A percentile compares a stretch with the other conserved stretches of the same genome.
Evolutionary conservation across 805 yeast species (phyloP).

Genomic region (Ogataea degrootiae): DNA sequence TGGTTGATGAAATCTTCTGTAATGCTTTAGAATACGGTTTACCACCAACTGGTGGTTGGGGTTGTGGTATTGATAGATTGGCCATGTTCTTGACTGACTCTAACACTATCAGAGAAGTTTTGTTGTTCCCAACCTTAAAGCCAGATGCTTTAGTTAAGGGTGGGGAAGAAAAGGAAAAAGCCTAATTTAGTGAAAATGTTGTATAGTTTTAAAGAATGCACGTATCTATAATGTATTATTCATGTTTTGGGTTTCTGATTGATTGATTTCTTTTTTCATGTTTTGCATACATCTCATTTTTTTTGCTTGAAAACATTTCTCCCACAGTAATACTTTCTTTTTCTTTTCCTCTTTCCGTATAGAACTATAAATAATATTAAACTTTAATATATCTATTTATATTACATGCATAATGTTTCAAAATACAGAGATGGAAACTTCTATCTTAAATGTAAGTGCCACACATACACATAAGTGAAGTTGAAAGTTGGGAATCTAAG

Average conservation of each 20-base stretch:
- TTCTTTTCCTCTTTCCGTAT: too few relatives aligned
- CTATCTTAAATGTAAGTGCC: too few relatives aligned
- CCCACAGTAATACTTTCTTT: too few relatives aligned
- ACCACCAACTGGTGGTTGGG: slow-evolving; percentile 99
- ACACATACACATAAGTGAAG: too few relatives aligned
- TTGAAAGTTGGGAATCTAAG: too few relatives aligned
- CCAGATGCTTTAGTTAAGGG: slow-evolving; percentile 61
- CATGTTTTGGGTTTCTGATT: background rate
- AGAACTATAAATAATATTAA: too few relatives aligned
- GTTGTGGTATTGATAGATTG: slow-evolving; percentile 97
- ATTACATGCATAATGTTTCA: too few relatives aligned
- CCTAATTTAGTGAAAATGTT: slow-evolving; percentile 1
- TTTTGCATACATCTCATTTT: background rate
- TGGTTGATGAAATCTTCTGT: slow-evolving; percentile 94
- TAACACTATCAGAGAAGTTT: slow-evolving; percentile 94
- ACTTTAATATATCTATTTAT: too few relatives aligned
- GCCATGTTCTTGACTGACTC: slow-evolving; percentile 98
- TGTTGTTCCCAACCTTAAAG: slow-evolving; percentile 97
- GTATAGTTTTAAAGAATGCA: too few relatives aligned
- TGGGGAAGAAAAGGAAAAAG: slow-evolving; percentile 26
- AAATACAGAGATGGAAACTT: too few relatives aligned
- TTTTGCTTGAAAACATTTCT: background rate
- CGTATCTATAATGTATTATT: background rate
- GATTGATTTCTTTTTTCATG: too few relatives aligned
- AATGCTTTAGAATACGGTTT: slow-evolving; percentile 96